Evolutionary conservation across 805 yeast species (phyloP).

Genomic region (Kodamaea kaohsiungensis): DNA sequence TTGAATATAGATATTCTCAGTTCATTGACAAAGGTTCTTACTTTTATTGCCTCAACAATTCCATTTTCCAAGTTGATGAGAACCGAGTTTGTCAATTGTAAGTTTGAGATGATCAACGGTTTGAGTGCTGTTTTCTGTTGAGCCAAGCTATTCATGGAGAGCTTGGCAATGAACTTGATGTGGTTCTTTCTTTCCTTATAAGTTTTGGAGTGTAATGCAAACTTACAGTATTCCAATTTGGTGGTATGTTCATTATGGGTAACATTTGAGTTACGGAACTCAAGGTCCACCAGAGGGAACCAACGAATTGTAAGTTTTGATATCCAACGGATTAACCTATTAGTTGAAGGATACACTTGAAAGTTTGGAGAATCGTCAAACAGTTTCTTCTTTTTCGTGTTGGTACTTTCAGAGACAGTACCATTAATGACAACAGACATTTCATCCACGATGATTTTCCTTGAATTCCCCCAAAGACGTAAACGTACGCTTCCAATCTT

Average conservation of each 20-base stretch:
- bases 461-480: conserved; percentile 41
- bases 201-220: conserved; percentile 21
- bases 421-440: conserved; percentile 14
- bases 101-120: conserved; percentile 3
- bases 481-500: conserved; percentile 26
- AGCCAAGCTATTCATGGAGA: conserved; percentile 14
- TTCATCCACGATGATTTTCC: conserved; percentile 32
- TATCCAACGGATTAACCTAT: conserved; percentile 8
- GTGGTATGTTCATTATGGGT: conserved; percentile 6
- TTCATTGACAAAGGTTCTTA: conserved; percentile 24
- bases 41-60: conserved; percentile 17
- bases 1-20: conserved; percentile 23
- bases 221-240: conserved; percentile 21
- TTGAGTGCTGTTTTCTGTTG: conserved; percentile 12
- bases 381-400: neutral
- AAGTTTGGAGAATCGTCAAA: neutral
- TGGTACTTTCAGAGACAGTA: neutral
- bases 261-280: conserved; percentile 17
- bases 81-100: conserved; percentile 15
- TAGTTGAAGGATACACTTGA: conserved; percentile 19
- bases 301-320: conserved; percentile 17
- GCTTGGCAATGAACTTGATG: conserved; percentile 18
- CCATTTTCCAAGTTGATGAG: conserved; percentile 20
- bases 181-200: conserved; percentile 16
- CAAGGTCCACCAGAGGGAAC: conserved; percentile 25